Evolutionary conservation across 176 grass and related monocot species (phyloP).

Genomic region (Musa troglodytarum): DNA sequence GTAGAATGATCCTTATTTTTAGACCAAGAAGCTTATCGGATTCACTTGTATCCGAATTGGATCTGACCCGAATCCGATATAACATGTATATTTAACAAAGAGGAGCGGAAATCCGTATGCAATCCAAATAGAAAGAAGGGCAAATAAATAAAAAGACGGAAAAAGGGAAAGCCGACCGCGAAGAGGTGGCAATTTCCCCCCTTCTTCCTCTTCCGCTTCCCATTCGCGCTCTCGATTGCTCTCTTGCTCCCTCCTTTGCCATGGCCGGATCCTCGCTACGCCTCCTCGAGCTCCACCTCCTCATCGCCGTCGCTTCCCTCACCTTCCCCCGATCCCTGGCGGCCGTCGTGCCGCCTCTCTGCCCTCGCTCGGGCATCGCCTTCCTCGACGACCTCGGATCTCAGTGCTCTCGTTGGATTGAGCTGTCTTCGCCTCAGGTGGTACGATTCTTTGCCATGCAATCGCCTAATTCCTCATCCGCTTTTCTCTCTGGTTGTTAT

Average conservation of each 20-base stretch:
- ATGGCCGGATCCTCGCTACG: slow-evolving; percentile 12
- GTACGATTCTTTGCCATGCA: slow-evolving; percentile 13
- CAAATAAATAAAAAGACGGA: neutral
- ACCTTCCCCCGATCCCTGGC: neutral
- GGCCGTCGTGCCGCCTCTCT: slow-evolving; percentile 14
- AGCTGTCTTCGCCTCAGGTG: slow-evolving; percentile 38
- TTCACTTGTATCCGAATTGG: too few relatives aligned
- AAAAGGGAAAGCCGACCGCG: neutral
- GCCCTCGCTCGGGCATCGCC: slow-evolving; percentile 20
- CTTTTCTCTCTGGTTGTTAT: neutral
- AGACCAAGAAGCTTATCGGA: too few relatives aligned
- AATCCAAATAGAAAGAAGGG: neutral
- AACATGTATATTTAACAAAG: too few relatives aligned
- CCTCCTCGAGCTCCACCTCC: slow-evolving; percentile 12
- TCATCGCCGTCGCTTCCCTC: slow-evolving; percentile 7
- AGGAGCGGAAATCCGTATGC: too few relatives aligned
- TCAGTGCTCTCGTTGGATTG: slow-evolving; percentile 43
- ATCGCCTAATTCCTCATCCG: neutral
- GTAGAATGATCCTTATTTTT: too few relatives aligned
- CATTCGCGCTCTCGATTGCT: neutral
- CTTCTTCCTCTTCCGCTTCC: neutral
- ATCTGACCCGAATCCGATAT: too few relatives aligned
- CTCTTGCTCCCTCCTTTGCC: neutral
- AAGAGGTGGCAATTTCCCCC: neutral
- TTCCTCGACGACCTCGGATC: slow-evolving; percentile 44